A percentile compares a stretch with the other conserved stretches of the same genome.
Evolutionary conservation across 1,139 yeast species (phyloP).

Genomic region (Pneumocystis murina): DNA sequence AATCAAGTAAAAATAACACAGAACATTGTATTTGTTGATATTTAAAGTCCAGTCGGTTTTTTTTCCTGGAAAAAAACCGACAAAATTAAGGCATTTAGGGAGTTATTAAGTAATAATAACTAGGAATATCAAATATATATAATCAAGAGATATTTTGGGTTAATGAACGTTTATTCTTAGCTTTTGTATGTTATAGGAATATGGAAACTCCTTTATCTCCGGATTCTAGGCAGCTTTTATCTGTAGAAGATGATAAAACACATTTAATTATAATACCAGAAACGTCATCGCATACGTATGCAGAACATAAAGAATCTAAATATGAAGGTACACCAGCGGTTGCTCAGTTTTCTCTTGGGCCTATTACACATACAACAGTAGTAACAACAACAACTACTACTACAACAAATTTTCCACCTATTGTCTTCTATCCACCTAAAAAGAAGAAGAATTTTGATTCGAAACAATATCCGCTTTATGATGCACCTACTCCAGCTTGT

Average conservation of each 20-base stretch:
- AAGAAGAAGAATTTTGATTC: constrained; percentile 6
- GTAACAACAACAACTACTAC: constrained; percentile 17
- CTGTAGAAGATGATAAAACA: background rate
- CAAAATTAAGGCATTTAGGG: background rate
- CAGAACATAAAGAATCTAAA: background rate
- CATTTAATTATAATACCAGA: background rate
- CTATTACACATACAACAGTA: constrained; percentile 16
- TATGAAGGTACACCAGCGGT: background rate
- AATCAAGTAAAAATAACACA: background rate
- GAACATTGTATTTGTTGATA: background rate
- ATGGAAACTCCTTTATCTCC: background rate
- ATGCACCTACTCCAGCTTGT: constrained; percentile 22
- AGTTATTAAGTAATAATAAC: background rate
- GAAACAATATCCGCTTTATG: constrained; percentile 20
- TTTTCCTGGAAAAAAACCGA: background rate
- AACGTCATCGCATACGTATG: background rate
- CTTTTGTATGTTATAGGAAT: background rate
- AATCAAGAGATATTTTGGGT: background rate
- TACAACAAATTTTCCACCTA: constrained; percentile 16
- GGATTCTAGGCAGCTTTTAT: background rate
- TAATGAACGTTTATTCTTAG: background rate
- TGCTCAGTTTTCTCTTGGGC: constrained; percentile 11
- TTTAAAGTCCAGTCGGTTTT: background rate
- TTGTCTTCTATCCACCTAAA: constrained; percentile 13
- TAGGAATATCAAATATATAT: background rate